phyloP scores from a whole-genome alignment of 768 basidiomycete genomes.

The Scleroderma bovista region DNA sequence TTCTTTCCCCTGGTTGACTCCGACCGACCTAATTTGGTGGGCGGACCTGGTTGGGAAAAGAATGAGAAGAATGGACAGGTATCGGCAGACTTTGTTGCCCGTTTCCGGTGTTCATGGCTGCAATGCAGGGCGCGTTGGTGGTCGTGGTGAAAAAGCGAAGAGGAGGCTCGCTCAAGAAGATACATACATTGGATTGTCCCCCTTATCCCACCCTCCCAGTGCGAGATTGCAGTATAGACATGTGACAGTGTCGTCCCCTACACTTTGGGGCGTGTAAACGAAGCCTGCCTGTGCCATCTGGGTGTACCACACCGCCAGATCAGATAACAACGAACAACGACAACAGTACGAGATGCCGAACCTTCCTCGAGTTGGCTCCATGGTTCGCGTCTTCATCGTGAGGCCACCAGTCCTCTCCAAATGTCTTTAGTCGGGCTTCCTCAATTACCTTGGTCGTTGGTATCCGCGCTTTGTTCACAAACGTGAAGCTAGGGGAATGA shows the following conservation, averaged over 20 bases:
- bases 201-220: conserved; percentile 81
- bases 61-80: conserved; percentile 40
- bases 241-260: conserved; percentile 72
- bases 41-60: conserved; percentile 5
- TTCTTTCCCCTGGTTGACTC: conserved; percentile 25
- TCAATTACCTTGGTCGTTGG: conserved; percentile 68
- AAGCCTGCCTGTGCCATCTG: conserved; percentile 92
- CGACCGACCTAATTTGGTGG: conserved; percentile 29
- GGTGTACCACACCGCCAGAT: conserved; percentile 6
- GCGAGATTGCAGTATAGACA: conserved; percentile 82
- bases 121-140: not conserved
- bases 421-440: conserved; percentile 66
- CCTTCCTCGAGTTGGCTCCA: conserved; percentile 68
- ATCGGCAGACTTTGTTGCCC: conserved; percentile 43
- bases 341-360: conserved; percentile 15
- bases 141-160: conserved; percentile 1
- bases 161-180: not conserved
- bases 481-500: conserved; percentile 44
- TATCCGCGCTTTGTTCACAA: conserved; percentile 53
- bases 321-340: not conserved
- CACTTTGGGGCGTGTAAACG: conserved; percentile 62
- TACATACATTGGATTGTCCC: conserved; percentile 84
- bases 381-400: conserved; percentile 61
- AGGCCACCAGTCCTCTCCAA: conserved; percentile 70
- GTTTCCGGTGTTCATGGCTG: conserved; percentile 74